phyloP scores from a whole-genome alignment of 768 basidiomycete genomes.

The Lactarius deliciosus region DNA sequence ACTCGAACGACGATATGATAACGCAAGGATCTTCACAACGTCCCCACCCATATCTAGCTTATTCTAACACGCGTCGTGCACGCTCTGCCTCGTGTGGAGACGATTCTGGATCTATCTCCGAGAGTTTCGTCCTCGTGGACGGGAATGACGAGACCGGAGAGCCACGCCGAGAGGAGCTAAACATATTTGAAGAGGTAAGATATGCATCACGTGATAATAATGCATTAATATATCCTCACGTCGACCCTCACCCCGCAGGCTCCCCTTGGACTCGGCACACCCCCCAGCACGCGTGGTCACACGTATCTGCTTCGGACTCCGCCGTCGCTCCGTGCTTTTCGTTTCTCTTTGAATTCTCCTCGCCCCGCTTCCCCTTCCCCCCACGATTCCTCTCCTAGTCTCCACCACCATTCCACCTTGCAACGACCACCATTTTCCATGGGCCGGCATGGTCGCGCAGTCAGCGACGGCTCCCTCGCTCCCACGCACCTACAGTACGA shows the following conservation, averaged over 20 bases:
- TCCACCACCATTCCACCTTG: conserved; percentile 31
- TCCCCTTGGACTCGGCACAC: conserved; percentile 30
- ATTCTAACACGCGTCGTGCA: conserved; percentile 39
- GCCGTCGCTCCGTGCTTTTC: conserved; percentile 43
- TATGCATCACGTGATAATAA: conserved; percentile 22
- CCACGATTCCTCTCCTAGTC: conserved; percentile 38
- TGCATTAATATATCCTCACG: conserved; percentile 14
- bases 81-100: conserved; percentile 33
- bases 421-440: conserved; percentile 13
- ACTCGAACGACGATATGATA: conserved; percentile 28
- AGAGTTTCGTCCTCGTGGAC: conserved; percentile 46
- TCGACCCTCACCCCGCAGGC: conserved; percentile 13
- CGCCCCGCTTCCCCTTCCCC: conserved; percentile 41
- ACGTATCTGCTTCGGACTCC: conserved; percentile 39
- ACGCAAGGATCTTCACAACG: conserved; percentile 32
- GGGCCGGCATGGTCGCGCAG: conserved; percentile 42
- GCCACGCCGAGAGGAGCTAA: conserved; percentile 9
- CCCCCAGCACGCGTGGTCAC: conserved; percentile 37
- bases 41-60: conserved; percentile 45
- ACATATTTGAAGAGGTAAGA: conserved; percentile 23
- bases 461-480: conserved; percentile 29
- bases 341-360: conserved; percentile 44
- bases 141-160: conserved; percentile 32
- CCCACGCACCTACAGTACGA: conserved; percentile 5
- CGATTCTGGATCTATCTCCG: conserved; percentile 39